A percentile compares a stretch with the other conserved stretches of the same genome.
Evolutionary conservation across 2,329 filamentous ascomycete species (phyloP).

Genomic region (Fusarium udum): DNA sequence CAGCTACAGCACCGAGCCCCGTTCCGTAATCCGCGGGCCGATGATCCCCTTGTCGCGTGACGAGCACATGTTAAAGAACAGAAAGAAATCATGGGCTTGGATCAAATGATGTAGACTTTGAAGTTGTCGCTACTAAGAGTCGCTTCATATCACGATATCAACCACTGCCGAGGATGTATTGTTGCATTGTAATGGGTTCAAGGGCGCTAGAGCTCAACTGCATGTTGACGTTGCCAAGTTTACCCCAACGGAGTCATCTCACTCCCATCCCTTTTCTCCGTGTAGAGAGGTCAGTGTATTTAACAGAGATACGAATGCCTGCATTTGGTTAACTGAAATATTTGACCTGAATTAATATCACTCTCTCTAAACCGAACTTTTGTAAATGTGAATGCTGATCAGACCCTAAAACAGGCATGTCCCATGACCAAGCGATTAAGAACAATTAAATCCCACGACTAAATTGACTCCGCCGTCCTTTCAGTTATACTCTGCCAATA

Average conservation of each 20-base stretch:
- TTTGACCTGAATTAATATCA: background rate
- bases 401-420: background rate
- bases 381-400: background rate
- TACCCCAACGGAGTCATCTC: conserved; percentile 37
- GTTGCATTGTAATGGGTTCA: conserved; percentile 5
- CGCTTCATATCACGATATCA: conserved; percentile 3
- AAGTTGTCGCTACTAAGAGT: background rate
- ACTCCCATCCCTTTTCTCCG: conserved; percentile 22
- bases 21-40: conserved; percentile 29
- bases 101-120: background rate
- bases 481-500: conserved; percentile 28
- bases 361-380: background rate
- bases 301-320: background rate
- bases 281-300: background rate
- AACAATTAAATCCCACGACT: background rate
- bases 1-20: conserved; percentile 23
- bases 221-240: conserved; percentile 14
- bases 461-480: too few relatives aligned
- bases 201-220: conserved; percentile 40
- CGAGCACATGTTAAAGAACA: conserved; percentile 23
- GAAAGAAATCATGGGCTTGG: background rate
- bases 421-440: background rate
- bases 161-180: conserved; percentile 22
- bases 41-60: conserved; percentile 38
- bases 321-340: background rate